A percentile compares a stretch with the other conserved stretches of the same genome.
Evolutionary conservation across 495 filamentous ascomycete species (phyloP).

Genomic region (Neurospora africana): DNA sequence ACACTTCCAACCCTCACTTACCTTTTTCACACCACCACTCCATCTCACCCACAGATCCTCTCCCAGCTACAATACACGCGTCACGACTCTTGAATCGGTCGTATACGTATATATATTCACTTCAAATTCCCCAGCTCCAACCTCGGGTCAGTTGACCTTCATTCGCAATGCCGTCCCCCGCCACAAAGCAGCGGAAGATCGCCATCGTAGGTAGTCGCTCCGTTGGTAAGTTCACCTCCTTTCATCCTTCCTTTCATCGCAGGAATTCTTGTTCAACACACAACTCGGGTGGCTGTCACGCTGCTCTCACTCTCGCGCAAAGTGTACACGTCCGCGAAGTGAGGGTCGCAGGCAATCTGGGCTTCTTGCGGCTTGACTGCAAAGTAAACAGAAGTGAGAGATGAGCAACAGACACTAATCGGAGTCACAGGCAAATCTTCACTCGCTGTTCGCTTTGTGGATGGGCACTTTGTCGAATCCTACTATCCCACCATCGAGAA

Average conservation of each 20-base stretch:
- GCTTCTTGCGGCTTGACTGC: not conserved
- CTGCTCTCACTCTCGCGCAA: not conserved
- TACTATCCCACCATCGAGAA: slow-evolving; percentile 99
- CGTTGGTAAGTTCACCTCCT: slow-evolving; percentile 57
- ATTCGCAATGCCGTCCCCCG: slow-evolving; percentile 52
- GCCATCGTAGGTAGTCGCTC: slow-evolving; percentile 96
- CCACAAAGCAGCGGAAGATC: slow-evolving; percentile 93
- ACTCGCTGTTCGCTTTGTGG: slow-evolving; percentile 93
- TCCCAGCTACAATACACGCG: not conserved
- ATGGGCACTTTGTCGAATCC: slow-evolving; percentile 95
- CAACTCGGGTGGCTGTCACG: not conserved
- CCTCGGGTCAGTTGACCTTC: not conserved
- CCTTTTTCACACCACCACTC: not conserved
- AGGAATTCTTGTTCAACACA: not conserved
- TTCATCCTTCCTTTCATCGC: slow-evolving; percentile 1
- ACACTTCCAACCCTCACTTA: not conserved
- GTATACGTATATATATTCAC: not conserved
- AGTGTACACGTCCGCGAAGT: not conserved
- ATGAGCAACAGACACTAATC: not conserved
- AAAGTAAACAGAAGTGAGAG: not conserved
- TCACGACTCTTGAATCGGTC: not conserved
- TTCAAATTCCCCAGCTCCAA: not conserved
- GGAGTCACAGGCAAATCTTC: slow-evolving; percentile 76
- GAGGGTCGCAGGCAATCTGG: not conserved
- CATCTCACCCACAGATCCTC: not conserved